Percentiles rank a stretch among this genome's conserved stretches.
phyloP scores from a whole-genome alignment of 2,329 filamentous ascomycete genomes.

The Neofusicoccum laricinum region DNA sequence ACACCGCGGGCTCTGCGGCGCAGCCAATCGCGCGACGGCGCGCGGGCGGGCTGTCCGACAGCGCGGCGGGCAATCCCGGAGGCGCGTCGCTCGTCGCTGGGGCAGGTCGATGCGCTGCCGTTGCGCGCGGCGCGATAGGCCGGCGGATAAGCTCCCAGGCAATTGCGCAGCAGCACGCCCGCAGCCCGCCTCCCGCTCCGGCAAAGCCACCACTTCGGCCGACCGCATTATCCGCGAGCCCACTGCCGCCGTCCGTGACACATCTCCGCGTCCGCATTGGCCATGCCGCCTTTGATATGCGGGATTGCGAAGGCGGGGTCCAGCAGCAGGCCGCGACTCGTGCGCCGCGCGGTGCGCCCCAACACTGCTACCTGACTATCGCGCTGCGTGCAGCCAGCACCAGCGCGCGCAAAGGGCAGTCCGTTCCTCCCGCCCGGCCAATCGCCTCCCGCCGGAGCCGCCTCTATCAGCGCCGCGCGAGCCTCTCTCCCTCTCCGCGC shows the following conservation, averaged over 20 bases:
- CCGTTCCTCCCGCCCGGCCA: not conserved
- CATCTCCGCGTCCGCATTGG: not conserved
- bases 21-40: not conserved
- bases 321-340: not conserved
- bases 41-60: constrained; percentile 1
- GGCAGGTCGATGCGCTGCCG: not conserved
- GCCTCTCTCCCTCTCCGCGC: not conserved
- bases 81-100: not conserved
- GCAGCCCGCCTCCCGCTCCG: not conserved
- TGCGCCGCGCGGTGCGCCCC: not conserved
- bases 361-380: not conserved
- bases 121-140: not conserved
- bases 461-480: not conserved
- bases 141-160: not conserved
- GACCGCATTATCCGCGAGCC: not conserved
- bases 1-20: not conserved
- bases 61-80: not conserved
- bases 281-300: not conserved
- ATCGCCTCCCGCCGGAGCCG: not conserved
- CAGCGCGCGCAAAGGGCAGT: not conserved
- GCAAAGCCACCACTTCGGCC: not conserved
- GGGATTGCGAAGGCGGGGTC: constrained; percentile 10
- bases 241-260: not conserved
- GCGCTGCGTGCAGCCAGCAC: not conserved
- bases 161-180: not conserved